phyloP scores from a whole-genome alignment of 1,284 basidiomycete genomes.

The Ganoderma resinaceum region DNA sequence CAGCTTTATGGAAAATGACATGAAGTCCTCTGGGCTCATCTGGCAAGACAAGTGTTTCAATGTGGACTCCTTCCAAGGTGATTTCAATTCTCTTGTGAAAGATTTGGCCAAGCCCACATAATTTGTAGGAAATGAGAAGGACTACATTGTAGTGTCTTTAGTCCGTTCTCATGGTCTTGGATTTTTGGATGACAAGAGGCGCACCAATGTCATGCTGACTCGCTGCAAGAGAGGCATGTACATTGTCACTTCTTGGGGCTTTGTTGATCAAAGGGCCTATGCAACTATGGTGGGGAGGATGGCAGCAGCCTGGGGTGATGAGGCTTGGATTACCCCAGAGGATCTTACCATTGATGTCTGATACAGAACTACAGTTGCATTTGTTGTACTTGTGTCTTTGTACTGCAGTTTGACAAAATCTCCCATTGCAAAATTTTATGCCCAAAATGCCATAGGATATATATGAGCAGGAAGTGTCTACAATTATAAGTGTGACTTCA shows the following conservation, averaged over 20 bases:
- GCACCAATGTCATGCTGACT: conserved; percentile 75
- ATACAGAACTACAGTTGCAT: conserved; percentile 1
- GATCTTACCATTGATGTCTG: conserved; percentile 17
- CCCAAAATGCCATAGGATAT: not conserved
- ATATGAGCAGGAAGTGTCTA: conserved; percentile 11
- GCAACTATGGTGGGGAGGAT: conserved; percentile 56
- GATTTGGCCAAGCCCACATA: conserved; percentile 14
- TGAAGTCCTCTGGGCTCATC: conserved; percentile 45
- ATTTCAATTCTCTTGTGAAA: conserved; percentile 13
- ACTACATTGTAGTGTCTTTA: conserved; percentile 70
- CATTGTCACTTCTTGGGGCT: conserved; percentile 62
- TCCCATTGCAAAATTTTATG: not conserved
- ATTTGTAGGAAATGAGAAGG: conserved; percentile 47
- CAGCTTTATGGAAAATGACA: conserved; percentile 46
- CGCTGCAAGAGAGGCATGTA: conserved; percentile 74
- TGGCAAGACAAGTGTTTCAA: conserved; percentile 57
- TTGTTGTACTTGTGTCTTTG: not conserved
- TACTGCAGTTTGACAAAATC: not conserved
- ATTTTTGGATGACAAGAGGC: conserved; percentile 54
- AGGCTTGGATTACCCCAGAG: not conserved
- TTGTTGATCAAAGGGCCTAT: conserved; percentile 55
- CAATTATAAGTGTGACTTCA: conserved; percentile 28
- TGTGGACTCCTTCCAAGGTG: conserved; percentile 56
- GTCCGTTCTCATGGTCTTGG: conserved; percentile 54
- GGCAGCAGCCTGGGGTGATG: conserved; percentile 44